Percentiles rank a stretch among this genome's conserved stretches.
Evolutionary conservation across 140 eudicot genomes (phyloP).

Genomic region (Senecio squalidus): DNA sequence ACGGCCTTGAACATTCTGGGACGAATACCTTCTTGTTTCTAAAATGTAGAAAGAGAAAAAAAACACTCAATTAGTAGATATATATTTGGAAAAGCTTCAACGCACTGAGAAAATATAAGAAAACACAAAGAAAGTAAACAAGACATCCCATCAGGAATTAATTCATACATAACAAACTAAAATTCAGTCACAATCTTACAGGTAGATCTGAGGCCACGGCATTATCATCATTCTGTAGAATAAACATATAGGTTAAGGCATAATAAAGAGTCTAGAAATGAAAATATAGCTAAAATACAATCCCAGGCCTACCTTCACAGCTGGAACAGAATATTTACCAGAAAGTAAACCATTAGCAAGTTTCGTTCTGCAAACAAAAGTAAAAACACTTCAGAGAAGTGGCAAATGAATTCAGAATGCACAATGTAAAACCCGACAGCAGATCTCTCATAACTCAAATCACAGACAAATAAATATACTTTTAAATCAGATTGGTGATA

Average conservation of each 20-base stretch:
- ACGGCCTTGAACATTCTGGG: conserved; percentile 95
- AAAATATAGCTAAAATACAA: not conserved
- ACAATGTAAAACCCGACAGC: too few relatives aligned
- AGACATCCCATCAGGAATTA: not conserved
- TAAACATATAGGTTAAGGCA: conserved; percentile 14
- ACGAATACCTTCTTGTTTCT: conserved; percentile 94
- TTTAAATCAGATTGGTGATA: too few relatives aligned
- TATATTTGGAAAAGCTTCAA: conserved; percentile 8
- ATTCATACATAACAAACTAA: not conserved
- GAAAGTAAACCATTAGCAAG: conserved; percentile 86
- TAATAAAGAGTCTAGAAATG: not conserved
- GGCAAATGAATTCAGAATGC: too few relatives aligned
- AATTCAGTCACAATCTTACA: conserved; percentile 36
- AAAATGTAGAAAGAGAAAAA: conserved; percentile 6
- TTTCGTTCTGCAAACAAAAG: conserved; percentile 58
- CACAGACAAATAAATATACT: too few relatives aligned
- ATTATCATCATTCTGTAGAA: conserved; percentile 42
- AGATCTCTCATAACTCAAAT: too few relatives aligned
- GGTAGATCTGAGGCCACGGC: conserved; percentile 35
- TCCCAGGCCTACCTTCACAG: conserved; percentile 45
- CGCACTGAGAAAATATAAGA: conserved; percentile 1
- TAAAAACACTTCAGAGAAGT: not conserved
- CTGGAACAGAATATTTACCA: conserved; percentile 84
- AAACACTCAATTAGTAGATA: not conserved
- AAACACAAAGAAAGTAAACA: not conserved